Percentiles rank a stretch among this genome's conserved stretches.
phyloP scores from a whole-genome alignment of 2,329 filamentous ascomycete species.

The Fusarium floridanum region DNA sequence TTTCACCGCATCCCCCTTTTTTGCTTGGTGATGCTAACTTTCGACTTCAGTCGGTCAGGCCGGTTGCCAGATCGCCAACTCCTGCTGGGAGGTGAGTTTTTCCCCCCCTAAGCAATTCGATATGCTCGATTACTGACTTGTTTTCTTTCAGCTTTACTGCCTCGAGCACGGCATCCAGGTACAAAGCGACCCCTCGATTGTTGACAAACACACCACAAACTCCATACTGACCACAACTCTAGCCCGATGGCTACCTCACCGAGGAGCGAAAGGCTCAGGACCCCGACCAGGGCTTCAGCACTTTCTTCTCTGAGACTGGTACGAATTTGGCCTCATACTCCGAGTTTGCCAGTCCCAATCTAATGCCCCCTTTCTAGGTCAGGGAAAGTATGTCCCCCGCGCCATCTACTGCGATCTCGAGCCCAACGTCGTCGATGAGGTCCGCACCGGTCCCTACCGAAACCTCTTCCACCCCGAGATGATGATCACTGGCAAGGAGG shows the following conservation, averaged over 20 bases:
- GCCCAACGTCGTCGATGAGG: conserved; percentile 99
- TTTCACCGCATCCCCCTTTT: conserved; percentile 58
- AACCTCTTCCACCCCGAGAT: conserved; percentile 98
- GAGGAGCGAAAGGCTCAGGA: conserved; percentile 96
- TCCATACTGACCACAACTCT: conserved; percentile 38
- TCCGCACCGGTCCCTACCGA: conserved; percentile 96
- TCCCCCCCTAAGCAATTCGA: conserved; percentile 37
- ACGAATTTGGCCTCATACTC: conserved; percentile 49
- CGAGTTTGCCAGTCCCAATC: conserved; percentile 26
- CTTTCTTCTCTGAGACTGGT: conserved; percentile 99
- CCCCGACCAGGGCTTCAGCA: conserved; percentile 98
- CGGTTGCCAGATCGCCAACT: conserved; percentile 99
- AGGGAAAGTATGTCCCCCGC: conserved; percentile 98
- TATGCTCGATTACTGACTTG: conserved; percentile 39
- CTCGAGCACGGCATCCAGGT: conserved; percentile 99
- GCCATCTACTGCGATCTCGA: conserved; percentile 99
- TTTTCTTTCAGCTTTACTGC: conserved; percentile 86
- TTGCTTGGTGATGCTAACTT: conserved; percentile 62
- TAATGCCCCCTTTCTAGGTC: conserved; percentile 67
- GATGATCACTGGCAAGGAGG: conserved; percentile 99
- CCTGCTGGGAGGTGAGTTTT: conserved; percentile 97
- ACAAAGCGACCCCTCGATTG: conserved; percentile 55
- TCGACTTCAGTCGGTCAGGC: conserved; percentile 90
- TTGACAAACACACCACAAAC: conserved; percentile 31
- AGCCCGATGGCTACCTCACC: conserved; percentile 99